A percentile compares a stretch with the other conserved stretches of the same genome.
These are phyloP conservation scores for Fusarium nematophilum DNA, from an alignment of 2,329 filamentous ascomycete genomes.

Conservation along the genomic window DNA sequence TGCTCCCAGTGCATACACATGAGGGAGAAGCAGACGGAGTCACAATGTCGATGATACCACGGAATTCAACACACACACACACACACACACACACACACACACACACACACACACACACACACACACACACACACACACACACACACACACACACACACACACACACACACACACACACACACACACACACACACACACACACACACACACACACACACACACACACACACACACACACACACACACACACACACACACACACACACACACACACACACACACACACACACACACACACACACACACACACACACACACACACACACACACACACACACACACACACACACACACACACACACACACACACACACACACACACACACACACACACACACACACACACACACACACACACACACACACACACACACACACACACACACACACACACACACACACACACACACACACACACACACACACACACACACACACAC, in stretches of 20 bases:
- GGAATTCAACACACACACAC: constrained; percentile 43
- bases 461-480: constrained; percentile 42
- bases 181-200: constrained; percentile 42
- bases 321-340: constrained; percentile 43
- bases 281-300: constrained; percentile 42
- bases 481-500: constrained; percentile 42
- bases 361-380: constrained; percentile 42
- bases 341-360: constrained; percentile 42
- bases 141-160: constrained; percentile 43
- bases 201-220: constrained; percentile 43
- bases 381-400: constrained; percentile 43
- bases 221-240: constrained; percentile 42
- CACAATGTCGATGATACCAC: constrained; percentile 51
- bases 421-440: constrained; percentile 42
- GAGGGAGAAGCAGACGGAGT: constrained; percentile 37
- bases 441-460: constrained; percentile 43
- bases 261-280: constrained; percentile 43
- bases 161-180: constrained; percentile 42
- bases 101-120: constrained; percentile 42
- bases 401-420: constrained; percentile 42
- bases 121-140: constrained; percentile 42
- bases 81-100: constrained; percentile 33
- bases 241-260: constrained; percentile 42
- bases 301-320: constrained; percentile 42
- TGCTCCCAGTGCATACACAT: constrained; percentile 33